Evolutionary conservation across 1,139 yeast genomes (phyloP).

Genomic region (Tardiomyces blankii): DNA sequence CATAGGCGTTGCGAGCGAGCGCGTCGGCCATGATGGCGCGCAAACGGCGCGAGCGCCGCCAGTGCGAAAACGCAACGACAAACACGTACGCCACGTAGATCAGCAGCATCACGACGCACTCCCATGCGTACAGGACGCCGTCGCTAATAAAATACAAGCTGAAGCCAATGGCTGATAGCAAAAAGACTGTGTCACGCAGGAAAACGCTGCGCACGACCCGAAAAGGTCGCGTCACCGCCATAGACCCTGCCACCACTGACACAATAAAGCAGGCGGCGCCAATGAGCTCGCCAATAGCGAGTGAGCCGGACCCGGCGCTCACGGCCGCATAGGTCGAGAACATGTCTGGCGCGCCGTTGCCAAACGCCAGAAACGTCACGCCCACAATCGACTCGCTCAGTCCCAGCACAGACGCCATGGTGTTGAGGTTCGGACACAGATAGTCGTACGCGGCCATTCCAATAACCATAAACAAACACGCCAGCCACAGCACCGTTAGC

Average conservation of each 20-base stretch:
- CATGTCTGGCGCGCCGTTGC: conserved; percentile 89
- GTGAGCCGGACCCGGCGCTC: conserved; percentile 50
- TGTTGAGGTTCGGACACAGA: conserved; percentile 61
- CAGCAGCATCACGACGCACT: conserved; percentile 38
- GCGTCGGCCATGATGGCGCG: background rate
- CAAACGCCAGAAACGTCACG: conserved; percentile 75
- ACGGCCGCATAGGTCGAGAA: conserved; percentile 77
- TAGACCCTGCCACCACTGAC: conserved; percentile 63
- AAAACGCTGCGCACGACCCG: conserved; percentile 40
- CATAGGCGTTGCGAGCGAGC: background rate
- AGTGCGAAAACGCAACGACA: conserved; percentile 36
- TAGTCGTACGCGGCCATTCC: conserved; percentile 70
- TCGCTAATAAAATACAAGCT: conserved; percentile 33
- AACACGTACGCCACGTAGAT: conserved; percentile 46
- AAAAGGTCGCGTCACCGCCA: conserved; percentile 62
- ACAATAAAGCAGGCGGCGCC: conserved; percentile 81
- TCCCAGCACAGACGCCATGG: conserved; percentile 46
- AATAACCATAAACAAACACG: conserved; percentile 43
- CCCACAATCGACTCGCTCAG: conserved; percentile 79
- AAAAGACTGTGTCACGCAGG: conserved; percentile 45
- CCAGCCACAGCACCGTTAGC: conserved; percentile 20
- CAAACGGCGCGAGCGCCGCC: conserved; percentile 5
- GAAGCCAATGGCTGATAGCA: conserved; percentile 35
- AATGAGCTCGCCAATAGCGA: conserved; percentile 79
- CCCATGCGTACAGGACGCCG: conserved; percentile 35